Conservation (phyloP, 306 rosid species). For the Vigna reflexopilosa region DNA sequence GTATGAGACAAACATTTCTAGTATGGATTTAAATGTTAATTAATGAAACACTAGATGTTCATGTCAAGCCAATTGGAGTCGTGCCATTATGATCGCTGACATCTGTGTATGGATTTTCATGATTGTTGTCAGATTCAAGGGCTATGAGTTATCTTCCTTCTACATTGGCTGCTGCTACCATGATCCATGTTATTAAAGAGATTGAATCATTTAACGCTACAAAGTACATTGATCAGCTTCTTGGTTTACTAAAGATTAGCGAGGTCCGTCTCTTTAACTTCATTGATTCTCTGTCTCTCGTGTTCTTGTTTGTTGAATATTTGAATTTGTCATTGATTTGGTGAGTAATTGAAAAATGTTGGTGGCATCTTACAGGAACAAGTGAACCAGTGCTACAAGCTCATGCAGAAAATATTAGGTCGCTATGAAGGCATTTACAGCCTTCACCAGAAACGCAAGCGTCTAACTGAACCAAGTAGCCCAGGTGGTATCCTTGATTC, state of each 20-base stretch:
- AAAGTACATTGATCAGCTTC: slow-evolving; percentile 71
- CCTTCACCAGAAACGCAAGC: slow-evolving; percentile 61
- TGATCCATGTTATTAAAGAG: slow-evolving; percentile 78
- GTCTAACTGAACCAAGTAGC: slow-evolving; percentile 59
- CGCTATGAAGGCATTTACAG: slow-evolving; percentile 45
- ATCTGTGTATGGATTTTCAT: slow-evolving; percentile 13
- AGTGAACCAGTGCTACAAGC: slow-evolving; percentile 71
- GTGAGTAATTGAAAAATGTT: slow-evolving; percentile 32
- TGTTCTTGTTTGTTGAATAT: neutral
- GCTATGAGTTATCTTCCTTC: slow-evolving; percentile 77
- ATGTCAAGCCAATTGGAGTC: neutral
- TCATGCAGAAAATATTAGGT: slow-evolving; percentile 57
- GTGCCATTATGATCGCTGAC: slow-evolving; percentile 14
- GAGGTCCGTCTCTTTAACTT: slow-evolving; percentile 62
- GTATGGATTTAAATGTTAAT: slow-evolving; percentile 19
- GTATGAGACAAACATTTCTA: slow-evolving; percentile 47
- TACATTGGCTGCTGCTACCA: slow-evolving; percentile 80
- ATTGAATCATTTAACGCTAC: slow-evolving; percentile 65
- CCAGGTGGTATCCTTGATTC: slow-evolving; percentile 73
- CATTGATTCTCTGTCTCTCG: slow-evolving; percentile 18
- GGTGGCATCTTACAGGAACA: slow-evolving; percentile 60
- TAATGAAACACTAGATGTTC: neutral
- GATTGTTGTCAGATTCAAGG: slow-evolving; percentile 63
- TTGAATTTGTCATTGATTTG: slow-evolving; percentile 13
- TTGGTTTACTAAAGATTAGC: slow-evolving; percentile 71